Evolutionary conservation across 2,329 filamentous ascomycete genomes (phyloP).

Genomic region (Xylariaceae sp.): DNA sequence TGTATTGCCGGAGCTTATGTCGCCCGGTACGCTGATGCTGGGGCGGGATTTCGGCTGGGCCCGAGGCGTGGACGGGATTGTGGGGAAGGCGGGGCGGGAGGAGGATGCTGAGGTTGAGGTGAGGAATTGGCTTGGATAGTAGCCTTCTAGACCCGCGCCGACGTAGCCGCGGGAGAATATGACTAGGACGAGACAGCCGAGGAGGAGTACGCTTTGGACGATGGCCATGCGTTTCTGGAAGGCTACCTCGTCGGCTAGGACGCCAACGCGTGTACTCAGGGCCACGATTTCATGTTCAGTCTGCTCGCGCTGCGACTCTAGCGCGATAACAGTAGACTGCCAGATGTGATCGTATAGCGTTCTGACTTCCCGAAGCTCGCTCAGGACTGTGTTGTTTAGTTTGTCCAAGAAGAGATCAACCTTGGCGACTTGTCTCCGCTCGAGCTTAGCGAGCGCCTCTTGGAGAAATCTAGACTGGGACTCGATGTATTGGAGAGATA

Average conservation of each 20-base stretch:
- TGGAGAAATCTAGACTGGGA: conserved; percentile 88
- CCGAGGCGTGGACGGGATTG: conserved; percentile 28
- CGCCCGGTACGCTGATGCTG: conserved; percentile 10
- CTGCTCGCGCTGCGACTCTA: conserved; percentile 82
- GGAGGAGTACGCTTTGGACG: conserved; percentile 78
- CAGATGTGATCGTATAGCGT: conserved; percentile 93
- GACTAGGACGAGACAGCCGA: conserved; percentile 81
- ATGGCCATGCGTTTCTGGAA: conserved; percentile 90
- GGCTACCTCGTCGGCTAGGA: conserved; percentile 88
- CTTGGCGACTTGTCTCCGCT: conserved; percentile 81
- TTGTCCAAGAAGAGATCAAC: conserved; percentile 74
- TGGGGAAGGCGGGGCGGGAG: conserved; percentile 26
- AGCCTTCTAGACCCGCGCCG: conserved; percentile 27
- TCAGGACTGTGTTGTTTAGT: conserved; percentile 81
- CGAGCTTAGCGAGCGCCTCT: conserved; percentile 78
- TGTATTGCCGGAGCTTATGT: conserved; percentile 13
- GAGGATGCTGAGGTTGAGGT: conserved; percentile 18
- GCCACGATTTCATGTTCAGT: conserved; percentile 79
- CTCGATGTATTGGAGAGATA: conserved; percentile 93
- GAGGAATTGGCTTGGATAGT: conserved; percentile 31
- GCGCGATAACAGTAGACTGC: conserved; percentile 88
- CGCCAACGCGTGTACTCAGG: conserved; percentile 70
- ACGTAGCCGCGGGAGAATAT: conserved; percentile 62
- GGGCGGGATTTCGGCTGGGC: conserved; percentile 6
- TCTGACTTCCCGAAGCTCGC: conserved; percentile 71